Evolutionary conservation across 2,329 filamentous ascomycete genomes (phyloP).

Genomic region (Fusarium sterilihyphosum): DNA sequence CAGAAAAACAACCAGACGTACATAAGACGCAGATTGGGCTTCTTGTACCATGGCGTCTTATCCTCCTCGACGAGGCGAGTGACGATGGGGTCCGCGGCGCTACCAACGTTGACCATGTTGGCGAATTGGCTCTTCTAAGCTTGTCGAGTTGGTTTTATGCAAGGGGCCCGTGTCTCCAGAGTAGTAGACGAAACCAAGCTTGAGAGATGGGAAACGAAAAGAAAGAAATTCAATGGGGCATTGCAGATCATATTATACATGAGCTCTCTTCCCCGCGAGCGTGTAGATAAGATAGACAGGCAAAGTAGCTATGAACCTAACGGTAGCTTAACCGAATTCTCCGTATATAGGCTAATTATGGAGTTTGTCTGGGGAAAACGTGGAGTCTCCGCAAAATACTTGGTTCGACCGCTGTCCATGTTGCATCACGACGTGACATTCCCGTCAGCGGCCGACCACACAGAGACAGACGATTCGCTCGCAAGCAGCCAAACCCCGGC

Average conservation of each 20-base stretch:
- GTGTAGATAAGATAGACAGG: constrained; percentile 6
- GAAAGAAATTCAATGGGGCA: not conserved
- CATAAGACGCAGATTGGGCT: constrained; percentile 61
- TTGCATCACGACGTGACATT: constrained; percentile 21
- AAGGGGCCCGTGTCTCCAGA: not conserved
- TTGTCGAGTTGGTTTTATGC: not conserved
- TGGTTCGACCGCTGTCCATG: constrained; percentile 3
- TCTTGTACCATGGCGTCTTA: constrained; percentile 60
- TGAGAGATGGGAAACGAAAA: not conserved
- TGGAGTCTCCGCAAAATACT: constrained; percentile 21
- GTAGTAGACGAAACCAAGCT: not conserved
- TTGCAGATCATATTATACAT: constrained; percentile 27
- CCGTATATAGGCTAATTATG: constrained; percentile 18
- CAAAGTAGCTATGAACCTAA: not conserved
- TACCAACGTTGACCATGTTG: constrained; percentile 35
- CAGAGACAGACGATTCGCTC: constrained; percentile 9
- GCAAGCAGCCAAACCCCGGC: not conserved
- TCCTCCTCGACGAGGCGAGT: constrained; percentile 47
- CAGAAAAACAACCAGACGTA: constrained; percentile 63
- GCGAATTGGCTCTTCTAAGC: not conserved
- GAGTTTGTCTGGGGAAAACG: constrained; percentile 25
- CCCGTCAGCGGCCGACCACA: constrained; percentile 1
- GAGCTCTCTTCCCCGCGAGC: not conserved
- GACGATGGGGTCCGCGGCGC: constrained; percentile 40
- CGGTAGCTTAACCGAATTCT: constrained; percentile 20